Evolutionary conservation across 177 flowering plant species (phyloP), one percentile per base, ranked within the genome.

Genomic region (Vitis hybrid): DNA sequence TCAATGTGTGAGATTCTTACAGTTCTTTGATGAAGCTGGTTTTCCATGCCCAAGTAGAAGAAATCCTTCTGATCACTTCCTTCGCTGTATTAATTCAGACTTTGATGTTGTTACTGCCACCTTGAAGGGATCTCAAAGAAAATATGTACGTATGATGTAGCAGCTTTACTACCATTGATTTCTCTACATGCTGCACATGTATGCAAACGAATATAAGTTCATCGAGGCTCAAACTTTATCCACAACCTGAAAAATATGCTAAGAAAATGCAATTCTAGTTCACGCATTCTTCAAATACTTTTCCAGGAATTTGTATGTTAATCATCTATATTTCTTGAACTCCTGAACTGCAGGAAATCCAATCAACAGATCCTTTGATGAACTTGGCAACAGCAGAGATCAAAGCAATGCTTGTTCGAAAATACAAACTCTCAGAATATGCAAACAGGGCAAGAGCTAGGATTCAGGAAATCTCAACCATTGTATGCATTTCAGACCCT

Each of bases 31-130:
- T 33, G 45, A 6, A 33, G 45, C 85, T 1, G 87, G 91, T 5
- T 83, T 86, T 56, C 89, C 89, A 22, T 88, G 91, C 70, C 88
- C 91, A 22, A 79, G 82, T 56, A 86, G 72, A 76, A 78, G 89
- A 62, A 88, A 77, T 69, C 89, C 92, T 18, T 86, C 92, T 1
- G 92, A 88, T 71, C 89, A 86, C 71, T 88, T 84, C 67, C 84
- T 88, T 31, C 86, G 89, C 1, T 86, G 89, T 60, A 76, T 84
- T 33, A 88, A 88, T 69, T 80, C 88, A 22, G 91, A 88, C 57
- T 88, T 88, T 18, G 92, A 88, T 69, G 66, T 69, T n/a, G 85
- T 87, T 2, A 75, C 79, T 39, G 78, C 84, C n/a, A 78, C 84
- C 26, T 64, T 87, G 64, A 74, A 52, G 64, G 88, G 85, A 65